Base-by-base conservation (phyloP, 2,329 filamentous ascomycete species). In the Botryotinia convoluta region DNA sequence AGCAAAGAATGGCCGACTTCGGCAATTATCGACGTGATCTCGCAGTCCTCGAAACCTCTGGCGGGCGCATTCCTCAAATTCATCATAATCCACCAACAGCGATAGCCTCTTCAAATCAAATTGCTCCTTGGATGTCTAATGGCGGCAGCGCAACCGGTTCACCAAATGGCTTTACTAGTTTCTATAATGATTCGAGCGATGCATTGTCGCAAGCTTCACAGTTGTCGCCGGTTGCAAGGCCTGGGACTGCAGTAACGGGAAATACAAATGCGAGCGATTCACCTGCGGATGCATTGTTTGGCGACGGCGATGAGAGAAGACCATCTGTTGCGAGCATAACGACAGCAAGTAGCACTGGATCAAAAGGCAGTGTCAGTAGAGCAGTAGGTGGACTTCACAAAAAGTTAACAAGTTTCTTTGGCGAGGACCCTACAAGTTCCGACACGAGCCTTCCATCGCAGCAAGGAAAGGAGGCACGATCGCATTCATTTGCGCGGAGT, bases 321-420 rank as follows among this genome's bases (percentile, higher is more conserved):
- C 95, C 95, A 3, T 98, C 96, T 6, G 88, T 94, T 69, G 94
- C 94, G 57, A 98, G 95, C 82, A 90, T 95, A 76, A 94, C 92
- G 22, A 97, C 92, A 7, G 89, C 93, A 73, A 96, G 95, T 82
- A 97, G 95, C 80, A 89, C 93, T 77, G 93, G 93, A 48, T 97
- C 95, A 60, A 91, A 91, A 83, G 88, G 88, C 73, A 93, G 91
- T 81, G 85, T 90, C 75, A 91, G 89, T 74, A 87, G 92, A 78
- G 48, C 37, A 18, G 65, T 42, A 68, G 90, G 92, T 69, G 88
- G 92, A 73, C 87, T 89, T 76, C 87, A 89, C 78, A 94, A 95
- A 83, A 96, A 95, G 83, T 86, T 97, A 76, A 93, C 96, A 80
- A 93, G 92, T 60, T 95, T 98, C 81, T 97, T 98, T 83, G 95